A percentile compares a stretch with the other conserved stretches of the same genome.
These are phyloP conservation scores for Pichia sp. DNA, from an alignment of 1,139 yeast species.

Conservation along the genomic window DNA sequence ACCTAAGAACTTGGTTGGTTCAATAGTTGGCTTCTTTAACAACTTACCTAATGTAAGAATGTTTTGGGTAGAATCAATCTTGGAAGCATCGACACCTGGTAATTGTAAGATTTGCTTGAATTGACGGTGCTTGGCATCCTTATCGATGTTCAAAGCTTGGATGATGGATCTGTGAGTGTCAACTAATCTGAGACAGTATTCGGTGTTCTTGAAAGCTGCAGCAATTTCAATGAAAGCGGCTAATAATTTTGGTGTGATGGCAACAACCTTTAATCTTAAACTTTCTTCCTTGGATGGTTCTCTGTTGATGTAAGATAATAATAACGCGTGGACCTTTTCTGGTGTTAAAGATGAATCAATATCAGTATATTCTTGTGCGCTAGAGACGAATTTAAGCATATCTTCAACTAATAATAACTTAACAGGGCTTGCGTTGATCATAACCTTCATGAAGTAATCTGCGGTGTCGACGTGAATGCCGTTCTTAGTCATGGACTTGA, in stretches of 20 bases:
- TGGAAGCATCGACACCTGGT: constrained; percentile 56
- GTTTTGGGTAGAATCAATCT: constrained; percentile 42
- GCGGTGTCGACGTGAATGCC: constrained; percentile 88
- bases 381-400: constrained; percentile 60
- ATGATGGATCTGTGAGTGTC: constrained; percentile 71
- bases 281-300: constrained; percentile 28
- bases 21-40: constrained; percentile 53
- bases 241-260: constrained; percentile 64
- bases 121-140: constrained; percentile 55
- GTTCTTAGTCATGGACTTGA: constrained; percentile 75
- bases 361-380: constrained; percentile 60
- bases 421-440: constrained; percentile 77
- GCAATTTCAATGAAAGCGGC: constrained; percentile 81
- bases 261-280: constrained; percentile 53
- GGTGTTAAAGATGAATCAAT: constrained; percentile 41
- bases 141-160: constrained; percentile 69
- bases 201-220: constrained; percentile 71
- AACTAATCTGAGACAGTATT: constrained; percentile 57
- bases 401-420: constrained; percentile 58
- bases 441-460: constrained; percentile 57
- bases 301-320: constrained; percentile 60
- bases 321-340: constrained; percentile 48
- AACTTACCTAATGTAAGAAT: constrained; percentile 67
- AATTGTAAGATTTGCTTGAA: constrained; percentile 58
- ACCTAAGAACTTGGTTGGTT: constrained; percentile 49